Percentiles rank a stretch among this genome's conserved stretches.
These are phyloP conservation scores for Pythium volutum DNA, from an alignment of 352 stramenopile genomes.

Conservation along the genomic window DNA sequence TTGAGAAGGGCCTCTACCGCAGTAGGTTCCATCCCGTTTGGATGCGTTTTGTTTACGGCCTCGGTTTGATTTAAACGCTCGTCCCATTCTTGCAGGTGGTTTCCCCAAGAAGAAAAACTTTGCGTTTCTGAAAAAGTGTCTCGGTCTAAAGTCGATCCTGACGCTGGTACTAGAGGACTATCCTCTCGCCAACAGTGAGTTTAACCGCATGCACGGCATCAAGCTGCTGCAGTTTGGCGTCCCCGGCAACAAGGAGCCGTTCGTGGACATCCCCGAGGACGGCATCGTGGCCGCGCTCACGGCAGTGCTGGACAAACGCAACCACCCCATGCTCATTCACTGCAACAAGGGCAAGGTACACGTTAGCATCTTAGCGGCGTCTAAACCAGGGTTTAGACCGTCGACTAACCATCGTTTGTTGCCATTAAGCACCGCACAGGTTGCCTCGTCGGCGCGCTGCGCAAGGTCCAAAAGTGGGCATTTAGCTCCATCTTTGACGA, in stretches of 20 bases:
- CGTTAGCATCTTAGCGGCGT: background rate
- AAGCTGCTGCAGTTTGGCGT: conserved; percentile 83
- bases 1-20: conserved; percentile 83
- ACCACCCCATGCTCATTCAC: conserved; percentile 87
- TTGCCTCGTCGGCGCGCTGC: conserved; percentile 71
- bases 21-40: conserved; percentile 33
- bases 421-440: conserved; percentile 64
- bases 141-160: conserved; percentile 79
- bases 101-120: conserved; percentile 92
- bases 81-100: conserved; percentile 32
- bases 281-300: conserved; percentile 72
- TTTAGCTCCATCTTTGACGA: conserved; percentile 85
- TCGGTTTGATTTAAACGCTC: no score
- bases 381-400: background rate
- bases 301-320: conserved; percentile 77
- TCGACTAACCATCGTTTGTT: background rate
- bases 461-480: conserved; percentile 80
- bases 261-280: conserved; percentile 83
- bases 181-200: conserved; percentile 73
- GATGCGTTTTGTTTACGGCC: background rate
- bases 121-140: conserved; percentile 70
- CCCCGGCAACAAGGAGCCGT: conserved; percentile 85
- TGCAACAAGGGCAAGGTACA: conserved; percentile 85
- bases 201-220: conserved; percentile 79
- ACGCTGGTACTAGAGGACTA: conserved; percentile 88